Base-by-base conservation (phyloP, 2,329 filamentous ascomycete genomes). In the Clonostachys solani region DNA sequence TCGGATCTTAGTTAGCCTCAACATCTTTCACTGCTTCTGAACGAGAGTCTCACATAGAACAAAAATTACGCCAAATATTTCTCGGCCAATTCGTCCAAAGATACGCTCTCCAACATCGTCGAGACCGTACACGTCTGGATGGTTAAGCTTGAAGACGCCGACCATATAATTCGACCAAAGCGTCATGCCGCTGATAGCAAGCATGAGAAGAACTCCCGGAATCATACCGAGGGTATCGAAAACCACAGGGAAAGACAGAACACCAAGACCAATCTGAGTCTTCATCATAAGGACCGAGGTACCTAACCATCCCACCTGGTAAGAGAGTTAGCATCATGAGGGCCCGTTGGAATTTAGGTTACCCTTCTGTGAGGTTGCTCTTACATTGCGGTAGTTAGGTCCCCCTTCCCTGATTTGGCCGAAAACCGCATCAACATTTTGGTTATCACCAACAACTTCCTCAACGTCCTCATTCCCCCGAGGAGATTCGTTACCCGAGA, bases 91-190 rank as follows among this genome's bases (percentile, higher is more conserved):
- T 2, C 60, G 63, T 12, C 77, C 76, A 51, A 77, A 74, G 15
- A 80, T 63, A 35, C 77, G 58, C 4, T 53, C 53, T n/a, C 74
- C 76, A 0, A 71, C 76, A 52, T 80, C 77, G 44, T 77, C 76
- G 46, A 80, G 76, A 33, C 73, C 69, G 53, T 80, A 79, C 2
- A 79, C 71, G 18, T 73, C 66, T 2, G 67, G 69, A 52, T 80
- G 77, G 9, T 60, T 60, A 15, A 73, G 54, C 54, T 80, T 80
- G 62, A 80, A 80, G 13, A 62, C 57, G 6, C 73, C 74, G 73
- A 47, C 34, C 13, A 47, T 33, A 15, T 43, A 40, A 10, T 17
- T 33, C 9, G 46, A 15, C 42, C 48, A 49, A 9, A 37, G 42
- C 12, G 40, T 45, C 12, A 49, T 16, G 12, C 9, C 35, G n/a